Conservation (phyloP, 2,329 filamentous ascomycete species). For the Blumeria graminis region DNA sequence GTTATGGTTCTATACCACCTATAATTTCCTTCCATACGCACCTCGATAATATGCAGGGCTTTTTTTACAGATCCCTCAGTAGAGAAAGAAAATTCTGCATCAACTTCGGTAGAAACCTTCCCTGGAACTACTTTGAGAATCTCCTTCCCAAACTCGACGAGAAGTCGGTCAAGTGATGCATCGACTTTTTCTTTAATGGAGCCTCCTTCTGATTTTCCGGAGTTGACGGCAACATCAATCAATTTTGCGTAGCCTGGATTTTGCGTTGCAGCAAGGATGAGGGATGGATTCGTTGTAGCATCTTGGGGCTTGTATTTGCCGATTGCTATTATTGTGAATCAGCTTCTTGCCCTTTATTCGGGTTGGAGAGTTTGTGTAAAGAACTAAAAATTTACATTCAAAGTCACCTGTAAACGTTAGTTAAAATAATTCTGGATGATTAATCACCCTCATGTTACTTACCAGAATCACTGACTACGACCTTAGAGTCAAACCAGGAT, state of each 20-base stretch:
- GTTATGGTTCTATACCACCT: too few relatives aligned
- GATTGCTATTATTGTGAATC: slow-evolving; percentile 37
- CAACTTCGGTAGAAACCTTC: slow-evolving; percentile 97
- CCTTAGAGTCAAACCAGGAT: slow-evolving; percentile 24
- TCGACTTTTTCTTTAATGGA: slow-evolving; percentile 66
- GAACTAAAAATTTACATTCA: slow-evolving; percentile 33
- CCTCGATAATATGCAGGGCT: slow-evolving; percentile 90
- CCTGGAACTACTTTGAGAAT: slow-evolving; percentile 92
- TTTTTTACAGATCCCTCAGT: slow-evolving; percentile 80
- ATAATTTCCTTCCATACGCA: slow-evolving; percentile 22
- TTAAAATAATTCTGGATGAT: slow-evolving; percentile 3
- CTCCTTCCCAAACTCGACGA: slow-evolving; percentile 95
- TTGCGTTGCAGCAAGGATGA: slow-evolving; percentile 96
- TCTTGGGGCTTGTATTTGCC: slow-evolving; percentile 99
- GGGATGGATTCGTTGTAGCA: slow-evolving; percentile 97
- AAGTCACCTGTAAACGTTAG: slow-evolving; percentile 37
- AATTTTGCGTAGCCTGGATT: slow-evolving; percentile 88
- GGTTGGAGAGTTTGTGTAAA: slow-evolving; percentile 2
- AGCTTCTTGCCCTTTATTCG: slow-evolving; percentile 2
- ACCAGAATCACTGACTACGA: slow-evolving; percentile 94
- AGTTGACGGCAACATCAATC: slow-evolving; percentile 55
- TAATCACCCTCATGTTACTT: slow-evolving; percentile 17
- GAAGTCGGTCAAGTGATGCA: slow-evolving; percentile 68
- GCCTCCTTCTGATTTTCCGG: slow-evolving; percentile 51
- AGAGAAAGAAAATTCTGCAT: slow-evolving; percentile 88